Conservation (phyloP, 83 land plant genomes). For the Isoetes engelmannii region DNA sequence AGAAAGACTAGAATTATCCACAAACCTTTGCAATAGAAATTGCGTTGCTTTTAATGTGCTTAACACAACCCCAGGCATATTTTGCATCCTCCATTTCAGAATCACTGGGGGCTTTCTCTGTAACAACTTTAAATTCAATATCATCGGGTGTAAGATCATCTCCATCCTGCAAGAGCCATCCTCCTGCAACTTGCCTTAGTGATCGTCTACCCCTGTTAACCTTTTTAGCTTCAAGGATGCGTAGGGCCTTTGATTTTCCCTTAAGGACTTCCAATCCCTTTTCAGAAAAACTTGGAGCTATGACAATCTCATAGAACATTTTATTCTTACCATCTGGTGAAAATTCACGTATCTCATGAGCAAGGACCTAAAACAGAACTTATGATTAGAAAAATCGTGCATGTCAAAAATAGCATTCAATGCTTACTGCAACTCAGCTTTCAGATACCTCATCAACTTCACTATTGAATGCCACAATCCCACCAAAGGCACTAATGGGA, state of each 20-base stretch:
- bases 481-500: slow-evolving; percentile 98
- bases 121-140: slow-evolving; percentile 51
- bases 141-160: slow-evolving; percentile 79
- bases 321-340: slow-evolving; percentile 85
- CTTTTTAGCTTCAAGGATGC: slow-evolving; percentile 80
- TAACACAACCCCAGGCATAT: slow-evolving; percentile 96
- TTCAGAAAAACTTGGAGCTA: slow-evolving; percentile 77
- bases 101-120: slow-evolving; percentile 49
- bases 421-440: not conserved
- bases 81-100: slow-evolving; percentile 65
- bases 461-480: slow-evolving; percentile 93
- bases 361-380: slow-evolving; percentile 54
- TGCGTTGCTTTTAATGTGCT: slow-evolving; percentile 99
- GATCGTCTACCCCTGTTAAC: slow-evolving; percentile 65
- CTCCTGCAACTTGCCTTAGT: slow-evolving; percentile 88
- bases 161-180: slow-evolving; percentile 89
- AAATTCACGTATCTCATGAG: slow-evolving; percentile 85
- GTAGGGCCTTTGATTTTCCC: slow-evolving; percentile 83
- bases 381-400: not conserved
- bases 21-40: slow-evolving; percentile 93
- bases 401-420: not conserved
- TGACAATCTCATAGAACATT: slow-evolving; percentile 97
- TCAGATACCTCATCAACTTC: slow-evolving; percentile 78
- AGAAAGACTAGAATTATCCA: not conserved
- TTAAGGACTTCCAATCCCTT: slow-evolving; percentile 81